Evolutionary conservation across 768 basidiomycete species (phyloP).

Genomic region (Serendipita sp.): DNA sequence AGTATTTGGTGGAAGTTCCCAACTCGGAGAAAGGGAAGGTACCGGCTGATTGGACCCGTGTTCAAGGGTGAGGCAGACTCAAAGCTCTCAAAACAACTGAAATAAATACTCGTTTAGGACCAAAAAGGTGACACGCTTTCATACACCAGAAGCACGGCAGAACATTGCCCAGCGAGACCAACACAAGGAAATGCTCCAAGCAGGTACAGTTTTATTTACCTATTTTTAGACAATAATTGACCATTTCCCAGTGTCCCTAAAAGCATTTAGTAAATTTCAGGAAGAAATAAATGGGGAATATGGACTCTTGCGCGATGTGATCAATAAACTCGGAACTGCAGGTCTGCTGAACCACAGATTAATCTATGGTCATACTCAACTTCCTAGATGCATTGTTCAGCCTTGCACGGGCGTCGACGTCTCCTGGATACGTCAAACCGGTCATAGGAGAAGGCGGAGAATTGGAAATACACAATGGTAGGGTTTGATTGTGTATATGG

Average conservation of each 20-base stretch:
- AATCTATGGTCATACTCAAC: background rate
- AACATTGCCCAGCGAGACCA: constrained; percentile 60
- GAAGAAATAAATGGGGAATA: constrained; percentile 28
- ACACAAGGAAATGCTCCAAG: constrained; percentile 53
- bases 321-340: constrained; percentile 65
- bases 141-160: constrained; percentile 45
- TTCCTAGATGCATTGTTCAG: constrained; percentile 63
- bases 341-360: constrained; percentile 11
- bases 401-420: constrained; percentile 62
- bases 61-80: constrained; percentile 40
- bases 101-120: constrained; percentile 32
- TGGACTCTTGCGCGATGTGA: constrained; percentile 50
- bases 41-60: constrained; percentile 42
- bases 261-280: background rate
- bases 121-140: constrained; percentile 54
- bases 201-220: constrained; percentile 19
- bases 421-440: constrained; percentile 64
- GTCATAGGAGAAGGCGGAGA: constrained; percentile 43
- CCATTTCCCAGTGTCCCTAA: background rate
- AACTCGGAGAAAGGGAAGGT: constrained; percentile 33
- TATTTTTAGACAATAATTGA: background rate
- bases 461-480: constrained; percentile 58
- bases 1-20: constrained; percentile 73
- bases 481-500: background rate
- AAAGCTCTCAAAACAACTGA: constrained; percentile 2